Conservation (phyloP, 371 early-diverging fungal species). For the Apophysomyces elegans region DNA sequence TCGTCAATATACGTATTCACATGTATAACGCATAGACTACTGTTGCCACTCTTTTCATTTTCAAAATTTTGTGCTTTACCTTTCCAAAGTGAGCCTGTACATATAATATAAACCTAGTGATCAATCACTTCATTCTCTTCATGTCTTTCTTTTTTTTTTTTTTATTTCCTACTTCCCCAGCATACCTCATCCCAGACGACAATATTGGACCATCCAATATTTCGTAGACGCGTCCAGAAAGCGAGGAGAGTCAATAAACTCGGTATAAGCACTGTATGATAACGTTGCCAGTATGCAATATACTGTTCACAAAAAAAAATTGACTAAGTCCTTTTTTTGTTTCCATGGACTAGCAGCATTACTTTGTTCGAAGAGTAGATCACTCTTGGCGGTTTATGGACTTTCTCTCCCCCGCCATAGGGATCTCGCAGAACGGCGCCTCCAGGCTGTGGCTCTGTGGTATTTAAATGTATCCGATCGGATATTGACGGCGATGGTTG, state of each 20-base stretch:
- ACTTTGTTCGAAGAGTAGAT: slow-evolving; percentile 49
- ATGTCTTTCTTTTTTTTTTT: slow-evolving; percentile 34
- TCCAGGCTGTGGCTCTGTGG: neutral
- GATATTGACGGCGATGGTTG: slow-evolving; percentile 13
- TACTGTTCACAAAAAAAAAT: slow-evolving; percentile 23
- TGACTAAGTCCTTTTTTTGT: neutral
- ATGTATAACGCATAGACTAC: too few species aligned
- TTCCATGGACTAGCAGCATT: slow-evolving; percentile 2
- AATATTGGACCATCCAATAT: slow-evolving; percentile 71
- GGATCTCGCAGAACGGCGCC: neutral
- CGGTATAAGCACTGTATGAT: slow-evolving; percentile 59
- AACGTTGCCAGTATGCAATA: slow-evolving; percentile 52
- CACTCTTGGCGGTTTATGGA: slow-evolving; percentile 18
- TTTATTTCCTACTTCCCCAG: neutral
- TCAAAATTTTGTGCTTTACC: slow-evolving; percentile 29
- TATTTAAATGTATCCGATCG: neutral
- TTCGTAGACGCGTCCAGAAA: slow-evolving; percentile 82
- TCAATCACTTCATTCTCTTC: neutral
- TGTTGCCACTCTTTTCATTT: too few species aligned
- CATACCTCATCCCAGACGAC: slow-evolving; percentile 87
- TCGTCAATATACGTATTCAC: too few species aligned
- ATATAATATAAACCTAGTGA: neutral
- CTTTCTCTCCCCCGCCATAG: slow-evolving; percentile 30
- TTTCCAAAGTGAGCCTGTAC: slow-evolving; percentile 93
- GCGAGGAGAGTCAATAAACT: slow-evolving; percentile 64